Percentiles rank a stretch among this genome's conserved stretches.
phyloP scores from a whole-genome alignment of 495 filamentous ascomycete genomes.

The Darksidea phi region DNA sequence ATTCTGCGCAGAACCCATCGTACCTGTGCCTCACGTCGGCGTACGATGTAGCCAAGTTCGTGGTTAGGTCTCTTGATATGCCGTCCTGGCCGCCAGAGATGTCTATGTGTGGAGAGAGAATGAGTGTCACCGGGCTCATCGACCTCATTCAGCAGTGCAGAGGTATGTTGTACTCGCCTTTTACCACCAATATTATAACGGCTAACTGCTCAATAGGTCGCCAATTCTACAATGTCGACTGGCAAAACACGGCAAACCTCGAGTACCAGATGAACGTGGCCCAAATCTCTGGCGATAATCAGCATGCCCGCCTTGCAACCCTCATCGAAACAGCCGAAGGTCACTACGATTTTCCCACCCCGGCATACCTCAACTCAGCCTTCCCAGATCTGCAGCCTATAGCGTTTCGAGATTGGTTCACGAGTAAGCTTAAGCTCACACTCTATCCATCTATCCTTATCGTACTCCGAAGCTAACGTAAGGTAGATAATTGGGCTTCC shows the following conservation, averaged over 20 bases:
- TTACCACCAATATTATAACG: background rate
- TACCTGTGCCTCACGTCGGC: constrained; percentile 65
- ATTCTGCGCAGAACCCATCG: constrained; percentile 50
- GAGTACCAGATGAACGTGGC: constrained; percentile 39
- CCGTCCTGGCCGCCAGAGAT: constrained; percentile 65
- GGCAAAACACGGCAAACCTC: constrained; percentile 33
- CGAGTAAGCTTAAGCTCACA: constrained; percentile 1
- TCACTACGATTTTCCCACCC: constrained; percentile 48
- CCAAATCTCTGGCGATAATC: constrained; percentile 31
- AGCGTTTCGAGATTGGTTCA: constrained; percentile 49
- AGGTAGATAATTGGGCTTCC: constrained; percentile 18
- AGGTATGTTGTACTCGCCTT: constrained; percentile 31
- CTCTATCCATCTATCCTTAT: background rate
- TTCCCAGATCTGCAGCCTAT: constrained; percentile 46
- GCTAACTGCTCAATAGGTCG: constrained; percentile 13
- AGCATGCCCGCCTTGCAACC: constrained; percentile 38
- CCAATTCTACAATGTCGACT: constrained; percentile 20
- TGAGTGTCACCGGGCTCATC: constrained; percentile 43
- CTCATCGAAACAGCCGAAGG: constrained; percentile 53
- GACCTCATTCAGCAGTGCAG: constrained; percentile 29
- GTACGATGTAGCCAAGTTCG: constrained; percentile 64
- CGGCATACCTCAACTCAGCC: constrained; percentile 45
- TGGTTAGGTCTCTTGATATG: constrained; percentile 61
- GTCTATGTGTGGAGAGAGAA: constrained; percentile 60
- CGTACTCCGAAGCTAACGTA: background rate